Evolutionary conservation across 257 asterid species (phyloP).

Genomic region (Salvia miltiorrhiza): DNA sequence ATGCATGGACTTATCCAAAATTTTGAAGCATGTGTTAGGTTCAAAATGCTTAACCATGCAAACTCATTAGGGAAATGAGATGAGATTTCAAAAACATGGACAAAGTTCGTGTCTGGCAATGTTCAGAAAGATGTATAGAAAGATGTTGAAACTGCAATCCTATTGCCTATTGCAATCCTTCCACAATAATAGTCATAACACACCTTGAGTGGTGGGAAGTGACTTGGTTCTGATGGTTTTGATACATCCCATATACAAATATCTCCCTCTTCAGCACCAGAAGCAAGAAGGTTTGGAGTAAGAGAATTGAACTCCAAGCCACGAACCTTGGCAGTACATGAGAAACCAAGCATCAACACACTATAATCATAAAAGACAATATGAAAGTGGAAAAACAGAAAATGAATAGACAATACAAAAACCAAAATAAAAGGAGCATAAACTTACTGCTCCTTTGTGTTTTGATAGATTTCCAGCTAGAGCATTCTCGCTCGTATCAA

Average conservation of each 20-base stretch:
- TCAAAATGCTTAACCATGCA: neutral
- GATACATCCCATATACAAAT: slow-evolving; percentile 91
- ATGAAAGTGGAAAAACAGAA: slow-evolving; percentile 2
- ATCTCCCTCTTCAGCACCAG: slow-evolving; percentile 99
- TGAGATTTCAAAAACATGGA: too few species aligned
- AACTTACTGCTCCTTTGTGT: slow-evolving; percentile 90
- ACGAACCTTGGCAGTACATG: slow-evolving; percentile 54
- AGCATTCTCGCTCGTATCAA: slow-evolving; percentile 61
- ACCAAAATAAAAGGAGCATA: slow-evolving; percentile 3
- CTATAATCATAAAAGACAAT: slow-evolving; percentile 8
- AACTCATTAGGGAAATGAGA: too few species aligned
- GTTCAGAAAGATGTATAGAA: neutral
- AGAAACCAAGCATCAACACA: slow-evolving; percentile 13
- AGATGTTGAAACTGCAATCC: neutral
- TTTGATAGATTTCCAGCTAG: slow-evolving; percentile 61
- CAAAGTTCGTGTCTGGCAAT: neutral
- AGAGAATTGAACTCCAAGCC: slow-evolving; percentile 84
- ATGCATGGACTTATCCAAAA: neutral
- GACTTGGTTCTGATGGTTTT: slow-evolving; percentile 74
- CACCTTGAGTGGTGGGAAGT: slow-evolving; percentile 90
- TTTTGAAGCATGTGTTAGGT: neutral
- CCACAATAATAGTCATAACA: slow-evolving; percentile 10
- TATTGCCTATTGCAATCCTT: neutral
- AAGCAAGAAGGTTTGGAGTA: slow-evolving; percentile 81
- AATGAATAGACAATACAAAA: slow-evolving; percentile 12